phyloP scores from a whole-genome alignment of 768 basidiomycete genomes.

The Podaxis sp. region DNA sequence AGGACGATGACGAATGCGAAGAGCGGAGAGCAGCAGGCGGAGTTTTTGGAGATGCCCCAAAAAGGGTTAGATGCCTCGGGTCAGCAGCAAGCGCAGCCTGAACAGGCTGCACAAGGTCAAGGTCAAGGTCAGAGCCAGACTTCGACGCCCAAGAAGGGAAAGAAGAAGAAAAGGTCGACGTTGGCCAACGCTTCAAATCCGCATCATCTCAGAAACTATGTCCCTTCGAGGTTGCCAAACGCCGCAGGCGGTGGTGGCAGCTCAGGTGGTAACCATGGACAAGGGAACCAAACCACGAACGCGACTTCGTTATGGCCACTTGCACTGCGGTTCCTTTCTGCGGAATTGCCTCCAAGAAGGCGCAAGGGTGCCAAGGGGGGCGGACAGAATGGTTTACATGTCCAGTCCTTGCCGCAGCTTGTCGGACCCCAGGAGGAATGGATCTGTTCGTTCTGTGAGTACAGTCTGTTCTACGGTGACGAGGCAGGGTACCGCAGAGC shows the following conservation, averaged over 20 bases:
- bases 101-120: background rate
- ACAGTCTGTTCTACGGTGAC: conserved; percentile 88
- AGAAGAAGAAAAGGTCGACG: conserved; percentile 94
- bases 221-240: conserved; percentile 77
- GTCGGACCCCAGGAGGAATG: conserved; percentile 79
- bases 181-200: conserved; percentile 94
- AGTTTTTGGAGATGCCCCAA: conserved; percentile 36
- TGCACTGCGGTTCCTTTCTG: conserved; percentile 66
- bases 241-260: conserved; percentile 26
- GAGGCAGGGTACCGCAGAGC: conserved; percentile 64
- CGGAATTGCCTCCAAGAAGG: conserved; percentile 57
- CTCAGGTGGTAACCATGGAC: conserved; percentile 17
- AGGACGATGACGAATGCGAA: conserved; percentile 26
- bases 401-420: conserved; percentile 26
- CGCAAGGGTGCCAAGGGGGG: conserved; percentile 17
- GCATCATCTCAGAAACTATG: conserved; percentile 93
- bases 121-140: conserved; percentile 12
- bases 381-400: conserved; percentile 9
- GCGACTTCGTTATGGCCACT: conserved; percentile 58
- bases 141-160: conserved; percentile 39
- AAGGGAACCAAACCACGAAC: conserved; percentile 31
- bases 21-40: conserved; percentile 33
- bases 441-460: conserved; percentile 95
- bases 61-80: conserved; percentile 15
- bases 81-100: conserved; percentile 9